A percentile compares a stretch with the other conserved stretches of the same genome.
These are phyloP conservation scores for Coniochaeta pulveracea DNA, from an alignment of 2,329 filamentous ascomycete genomes.

Conservation along the genomic window DNA sequence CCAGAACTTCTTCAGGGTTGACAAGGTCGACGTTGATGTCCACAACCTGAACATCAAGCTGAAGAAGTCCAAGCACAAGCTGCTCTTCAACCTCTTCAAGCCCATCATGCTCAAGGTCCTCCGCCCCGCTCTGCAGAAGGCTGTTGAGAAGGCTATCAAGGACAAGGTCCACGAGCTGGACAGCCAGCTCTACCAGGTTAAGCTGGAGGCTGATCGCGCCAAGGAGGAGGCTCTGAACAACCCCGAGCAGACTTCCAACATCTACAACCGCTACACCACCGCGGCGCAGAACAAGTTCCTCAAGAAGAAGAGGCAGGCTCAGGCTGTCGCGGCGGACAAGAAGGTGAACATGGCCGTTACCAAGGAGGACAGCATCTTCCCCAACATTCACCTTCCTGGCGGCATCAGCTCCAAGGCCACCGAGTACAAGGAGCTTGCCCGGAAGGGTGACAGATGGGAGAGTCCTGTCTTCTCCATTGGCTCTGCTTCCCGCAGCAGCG, in stretches of 20 bases:
- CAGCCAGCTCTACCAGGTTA: slow-evolving; percentile 59
- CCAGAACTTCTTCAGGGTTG: slow-evolving; percentile 87
- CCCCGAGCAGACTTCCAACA: slow-evolving; percentile 64
- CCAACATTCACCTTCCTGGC: slow-evolving; percentile 71
- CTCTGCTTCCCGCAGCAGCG: slow-evolving; percentile 56
- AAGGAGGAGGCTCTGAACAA: slow-evolving; percentile 53
- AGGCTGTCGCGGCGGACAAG: slow-evolving; percentile 48
- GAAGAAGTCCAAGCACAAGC: slow-evolving; percentile 90
- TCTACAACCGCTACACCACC: slow-evolving; percentile 74
- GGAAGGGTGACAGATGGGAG: slow-evolving; percentile 88
- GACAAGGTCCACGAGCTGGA: slow-evolving; percentile 72
- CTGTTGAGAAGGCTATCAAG: slow-evolving; percentile 79
- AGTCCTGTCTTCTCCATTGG: slow-evolving; percentile 89
- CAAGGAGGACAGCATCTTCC: slow-evolving; percentile 81
- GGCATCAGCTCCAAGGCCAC: slow-evolving; percentile 90
- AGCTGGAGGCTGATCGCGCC: slow-evolving; percentile 71
- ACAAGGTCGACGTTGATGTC: slow-evolving; percentile 75
- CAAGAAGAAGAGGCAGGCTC: slow-evolving; percentile 68
- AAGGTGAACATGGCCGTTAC: slow-evolving; percentile 78
- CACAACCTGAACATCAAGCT: slow-evolving; percentile 79
- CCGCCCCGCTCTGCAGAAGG: slow-evolving; percentile 75
- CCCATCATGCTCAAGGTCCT: slow-evolving; percentile 76
- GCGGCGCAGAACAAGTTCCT: slow-evolving; percentile 64
- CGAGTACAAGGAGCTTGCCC: slow-evolving; percentile 80
- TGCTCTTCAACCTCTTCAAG: slow-evolving; percentile 79